These are phyloP conservation scores for Neodidymelliopsis sp. DNA, from an alignment of 2,329 filamentous ascomycete genomes.

Conservation along the genomic window DNA sequence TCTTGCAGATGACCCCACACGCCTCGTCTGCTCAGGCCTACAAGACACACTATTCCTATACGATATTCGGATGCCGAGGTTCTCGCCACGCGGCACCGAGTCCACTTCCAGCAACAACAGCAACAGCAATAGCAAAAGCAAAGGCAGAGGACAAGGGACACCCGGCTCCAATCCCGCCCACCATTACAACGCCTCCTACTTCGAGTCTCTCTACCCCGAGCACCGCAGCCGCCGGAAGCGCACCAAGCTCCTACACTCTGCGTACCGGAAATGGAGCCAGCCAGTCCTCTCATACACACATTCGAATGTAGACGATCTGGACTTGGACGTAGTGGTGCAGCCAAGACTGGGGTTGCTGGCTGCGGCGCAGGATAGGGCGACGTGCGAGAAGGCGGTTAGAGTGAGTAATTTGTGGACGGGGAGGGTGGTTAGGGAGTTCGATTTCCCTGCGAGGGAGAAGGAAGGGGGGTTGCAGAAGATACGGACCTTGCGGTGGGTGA, in stretches of 20 bases:
- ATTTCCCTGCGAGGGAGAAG: neutral
- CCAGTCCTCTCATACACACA: slow-evolving; percentile 40
- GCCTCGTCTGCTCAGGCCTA: slow-evolving; percentile 39
- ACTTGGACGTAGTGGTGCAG: slow-evolving; percentile 42
- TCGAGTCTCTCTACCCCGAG: slow-evolving; percentile 19
- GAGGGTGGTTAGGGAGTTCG: slow-evolving; percentile 33
- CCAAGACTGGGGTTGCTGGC: slow-evolving; percentile 42
- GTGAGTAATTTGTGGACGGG: slow-evolving; percentile 47
- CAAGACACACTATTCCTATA: slow-evolving; percentile 40
- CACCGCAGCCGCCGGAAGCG: slow-evolving; percentile 20
- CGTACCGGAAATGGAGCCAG: slow-evolving; percentile 27
- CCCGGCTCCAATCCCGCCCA: slow-evolving; percentile 10
- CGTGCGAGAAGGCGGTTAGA: slow-evolving; percentile 22
- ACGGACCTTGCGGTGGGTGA: slow-evolving; percentile 41
- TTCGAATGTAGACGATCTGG: slow-evolving; percentile 33
- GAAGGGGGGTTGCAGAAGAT: slow-evolving; percentile 12
- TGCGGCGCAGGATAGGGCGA: slow-evolving; percentile 36
- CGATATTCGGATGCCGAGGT: slow-evolving; percentile 37
- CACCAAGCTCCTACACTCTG: slow-evolving; percentile 17
- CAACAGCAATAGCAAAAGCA: neutral
- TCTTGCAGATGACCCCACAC: slow-evolving; percentile 35
- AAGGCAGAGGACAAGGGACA: too few species aligned
- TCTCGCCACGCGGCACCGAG: neutral
- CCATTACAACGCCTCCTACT: slow-evolving; percentile 28
- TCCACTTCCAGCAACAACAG: too few species aligned